A percentile compares a stretch with the other conserved stretches of the same genome.
These are phyloP conservation scores for Carpinus fangiana DNA, from an alignment of 306 rosid species.

Conservation along the genomic window DNA sequence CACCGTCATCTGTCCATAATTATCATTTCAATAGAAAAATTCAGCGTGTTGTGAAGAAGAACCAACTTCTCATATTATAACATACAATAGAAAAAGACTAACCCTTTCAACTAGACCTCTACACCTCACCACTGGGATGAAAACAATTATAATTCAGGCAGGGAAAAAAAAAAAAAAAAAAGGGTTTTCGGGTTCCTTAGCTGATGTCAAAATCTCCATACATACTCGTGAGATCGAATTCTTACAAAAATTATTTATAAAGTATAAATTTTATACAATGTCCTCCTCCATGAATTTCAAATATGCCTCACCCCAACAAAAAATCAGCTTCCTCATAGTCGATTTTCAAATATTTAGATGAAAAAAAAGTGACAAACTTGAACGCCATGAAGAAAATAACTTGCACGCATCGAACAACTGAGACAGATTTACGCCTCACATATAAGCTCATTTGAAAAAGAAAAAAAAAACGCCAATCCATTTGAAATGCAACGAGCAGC, in stretches of 20 bases:
- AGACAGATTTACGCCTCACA: neutral
- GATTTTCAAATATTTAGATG: neutral
- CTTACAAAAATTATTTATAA: neutral
- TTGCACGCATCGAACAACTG: neutral
- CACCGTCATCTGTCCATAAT: slow-evolving; percentile 62
- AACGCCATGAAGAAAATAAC: neutral
- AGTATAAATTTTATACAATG: neutral
- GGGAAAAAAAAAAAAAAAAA: neutral
- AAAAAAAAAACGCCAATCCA: neutral
- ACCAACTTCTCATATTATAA: neutral
- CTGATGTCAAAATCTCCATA: neutral
- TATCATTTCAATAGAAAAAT: slow-evolving; percentile 15
- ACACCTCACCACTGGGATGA: neutral
- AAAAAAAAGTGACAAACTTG: neutral
- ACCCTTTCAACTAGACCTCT: neutral
- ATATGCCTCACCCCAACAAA: neutral
- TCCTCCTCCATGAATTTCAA: neutral
- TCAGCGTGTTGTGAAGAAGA: neutral
- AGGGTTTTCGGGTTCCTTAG: neutral
- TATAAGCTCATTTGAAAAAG: neutral
- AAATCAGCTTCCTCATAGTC: neutral
- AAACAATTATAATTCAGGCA: neutral
- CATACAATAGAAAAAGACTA: neutral
- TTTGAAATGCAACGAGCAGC: neutral
- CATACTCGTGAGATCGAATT: neutral